These are phyloP conservation scores for Amniculicola lignicola DNA, from an alignment of 495 filamentous ascomycete genomes.

Conservation along the genomic window DNA sequence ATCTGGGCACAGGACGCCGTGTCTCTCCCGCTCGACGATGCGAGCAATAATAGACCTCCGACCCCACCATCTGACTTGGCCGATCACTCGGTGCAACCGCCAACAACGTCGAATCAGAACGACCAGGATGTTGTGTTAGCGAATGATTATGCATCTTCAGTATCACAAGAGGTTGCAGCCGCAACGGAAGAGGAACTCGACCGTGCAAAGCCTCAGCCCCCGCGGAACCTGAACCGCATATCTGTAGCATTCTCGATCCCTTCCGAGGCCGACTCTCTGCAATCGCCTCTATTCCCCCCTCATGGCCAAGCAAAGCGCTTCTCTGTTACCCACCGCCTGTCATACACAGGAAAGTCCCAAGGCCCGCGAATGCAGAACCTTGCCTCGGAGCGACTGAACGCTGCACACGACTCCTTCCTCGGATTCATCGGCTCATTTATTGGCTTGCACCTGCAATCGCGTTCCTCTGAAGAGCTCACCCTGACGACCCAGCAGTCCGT, in stretches of 20 bases:
- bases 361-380: constrained; percentile 51
- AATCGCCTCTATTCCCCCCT: constrained; percentile 26
- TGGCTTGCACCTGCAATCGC: constrained; percentile 84
- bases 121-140: constrained; percentile 8
- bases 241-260: constrained; percentile 32
- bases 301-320: constrained; percentile 45
- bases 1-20: constrained; percentile 69
- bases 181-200: constrained; percentile 25
- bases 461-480: constrained; percentile 78
- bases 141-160: constrained; percentile 19
- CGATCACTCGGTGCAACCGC: constrained; percentile 26
- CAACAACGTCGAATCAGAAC: constrained; percentile 21
- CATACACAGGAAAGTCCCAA: constrained; percentile 50
- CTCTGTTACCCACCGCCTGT: constrained; percentile 57
- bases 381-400: constrained; percentile 64
- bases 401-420: constrained; percentile 80
- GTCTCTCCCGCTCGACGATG: constrained; percentile 17
- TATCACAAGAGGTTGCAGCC: constrained; percentile 25
- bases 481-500: constrained; percentile 74
- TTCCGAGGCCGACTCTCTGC: constrained; percentile 27
- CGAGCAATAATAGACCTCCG: constrained; percentile 54
- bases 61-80: constrained; percentile 58
- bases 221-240: constrained; percentile 25
- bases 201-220: constrained; percentile 22
- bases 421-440: constrained; percentile 88